These are phyloP conservation scores for Ogataea ganodermae DNA, from an alignment of 805 yeast species.

Conservation along the genomic window DNA sequence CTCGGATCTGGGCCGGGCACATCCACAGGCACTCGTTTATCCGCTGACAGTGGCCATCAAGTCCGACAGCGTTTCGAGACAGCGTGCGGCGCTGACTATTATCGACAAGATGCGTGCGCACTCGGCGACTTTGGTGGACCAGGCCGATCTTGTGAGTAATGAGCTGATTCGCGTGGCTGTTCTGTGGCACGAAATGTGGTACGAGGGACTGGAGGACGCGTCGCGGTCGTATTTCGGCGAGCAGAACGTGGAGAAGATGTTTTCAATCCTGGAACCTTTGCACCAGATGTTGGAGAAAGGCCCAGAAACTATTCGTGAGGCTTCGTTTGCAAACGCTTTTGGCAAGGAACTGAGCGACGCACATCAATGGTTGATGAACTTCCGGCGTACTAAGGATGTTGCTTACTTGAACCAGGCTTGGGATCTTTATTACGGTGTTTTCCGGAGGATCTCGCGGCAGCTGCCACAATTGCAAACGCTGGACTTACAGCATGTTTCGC, in stretches of 20 bases:
- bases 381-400: slow-evolving; percentile 79
- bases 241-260: slow-evolving; percentile 93
- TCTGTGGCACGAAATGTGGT: slow-evolving; percentile 97
- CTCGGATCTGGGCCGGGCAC: slow-evolving; percentile 88
- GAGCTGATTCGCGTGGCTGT: slow-evolving; percentile 95
- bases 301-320: slow-evolving; percentile 90
- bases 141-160: slow-evolving; percentile 90
- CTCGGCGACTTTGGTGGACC: slow-evolving; percentile 81
- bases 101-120: slow-evolving; percentile 91
- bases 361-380: slow-evolving; percentile 87
- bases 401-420: slow-evolving; percentile 94
- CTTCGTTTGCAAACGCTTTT: slow-evolving; percentile 88
- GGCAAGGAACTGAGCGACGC: slow-evolving; percentile 94
- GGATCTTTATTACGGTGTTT: slow-evolving; percentile 94
- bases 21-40: slow-evolving; percentile 95
- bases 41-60: slow-evolving; percentile 96
- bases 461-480: slow-evolving; percentile 82
- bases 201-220: slow-evolving; percentile 96
- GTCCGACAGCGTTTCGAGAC: slow-evolving; percentile 86
- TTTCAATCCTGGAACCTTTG: slow-evolving; percentile 83
- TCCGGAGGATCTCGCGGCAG: slow-evolving; percentile 86
- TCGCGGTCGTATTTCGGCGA: slow-evolving; percentile 92
- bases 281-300: slow-evolving; percentile 84
- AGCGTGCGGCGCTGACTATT: slow-evolving; percentile 87
- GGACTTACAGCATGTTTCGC: slow-evolving; percentile 92